A percentile compares a stretch with the other conserved stretches of the same genome.
These are phyloP conservation scores for Umbilicaria muhlenbergii DNA, from an alignment of 495 filamentous ascomycete genomes.

Conservation along the genomic window DNA sequence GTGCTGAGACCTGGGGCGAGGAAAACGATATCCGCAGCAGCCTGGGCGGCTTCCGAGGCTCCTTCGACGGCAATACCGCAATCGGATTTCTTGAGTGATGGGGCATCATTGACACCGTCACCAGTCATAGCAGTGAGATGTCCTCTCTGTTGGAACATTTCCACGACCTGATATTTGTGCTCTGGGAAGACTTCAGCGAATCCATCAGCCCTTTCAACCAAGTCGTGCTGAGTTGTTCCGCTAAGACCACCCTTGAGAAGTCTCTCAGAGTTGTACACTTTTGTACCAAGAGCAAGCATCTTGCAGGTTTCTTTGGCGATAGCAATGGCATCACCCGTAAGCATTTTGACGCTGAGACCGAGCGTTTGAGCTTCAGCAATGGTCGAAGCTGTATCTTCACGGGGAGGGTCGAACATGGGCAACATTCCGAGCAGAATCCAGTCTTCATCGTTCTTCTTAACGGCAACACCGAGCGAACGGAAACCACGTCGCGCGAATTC, in stretches of 20 bases:
- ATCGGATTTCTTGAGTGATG: constrained; percentile 91
- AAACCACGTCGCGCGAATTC: constrained; percentile 71
- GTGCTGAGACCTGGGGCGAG: constrained; percentile 62
- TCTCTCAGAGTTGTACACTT: constrained; percentile 63
- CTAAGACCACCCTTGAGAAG: constrained; percentile 61
- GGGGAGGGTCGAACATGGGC: constrained; percentile 65
- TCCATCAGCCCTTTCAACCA: constrained; percentile 60
- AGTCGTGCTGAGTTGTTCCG: constrained; percentile 58
- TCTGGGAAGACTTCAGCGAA: constrained; percentile 85
- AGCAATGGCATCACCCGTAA: constrained; percentile 66
- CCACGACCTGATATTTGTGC: constrained; percentile 95
- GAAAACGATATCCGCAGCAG: constrained; percentile 67
- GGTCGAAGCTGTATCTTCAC: constrained; percentile 65
- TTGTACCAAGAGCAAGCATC: constrained; percentile 62
- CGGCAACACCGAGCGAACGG: constrained; percentile 64
- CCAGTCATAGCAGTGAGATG: constrained; percentile 97
- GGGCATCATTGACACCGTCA: constrained; percentile 95
- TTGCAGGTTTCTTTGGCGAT: constrained; percentile 72
- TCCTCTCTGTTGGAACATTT: constrained; percentile 91
- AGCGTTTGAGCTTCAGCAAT: constrained; percentile 63
- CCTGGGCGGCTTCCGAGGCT: constrained; percentile 62
- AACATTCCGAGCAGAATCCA: constrained; percentile 62
- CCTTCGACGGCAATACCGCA: constrained; percentile 65
- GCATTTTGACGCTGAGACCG: constrained; percentile 64
- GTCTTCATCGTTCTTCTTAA: constrained; percentile 47